A percentile compares a stretch with the other conserved stretches of the same genome.
phyloP scores from a whole-genome alignment of 257 asterid species.

The Solanum clarkiae region DNA sequence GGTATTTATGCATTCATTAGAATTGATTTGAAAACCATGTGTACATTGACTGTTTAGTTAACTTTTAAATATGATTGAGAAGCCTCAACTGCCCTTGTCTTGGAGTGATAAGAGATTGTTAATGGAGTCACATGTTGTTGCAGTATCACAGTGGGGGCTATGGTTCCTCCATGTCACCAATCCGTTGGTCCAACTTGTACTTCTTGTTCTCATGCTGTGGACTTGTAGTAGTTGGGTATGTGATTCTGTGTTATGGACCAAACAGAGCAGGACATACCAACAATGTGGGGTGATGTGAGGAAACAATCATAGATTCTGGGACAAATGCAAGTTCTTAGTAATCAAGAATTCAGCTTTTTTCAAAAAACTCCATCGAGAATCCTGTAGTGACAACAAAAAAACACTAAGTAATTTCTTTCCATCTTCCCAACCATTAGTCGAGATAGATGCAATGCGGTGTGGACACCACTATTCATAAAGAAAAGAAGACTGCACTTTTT shows the following conservation, averaged over 20 bases:
- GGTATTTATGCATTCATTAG: background rate
- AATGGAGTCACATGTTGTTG: background rate
- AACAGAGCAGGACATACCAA: background rate
- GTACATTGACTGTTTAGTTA: background rate
- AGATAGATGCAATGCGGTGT: background rate
- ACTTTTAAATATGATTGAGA: background rate
- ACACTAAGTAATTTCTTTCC: background rate
- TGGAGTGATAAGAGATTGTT: background rate
- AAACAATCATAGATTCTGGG: background rate
- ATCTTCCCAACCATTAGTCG: background rate
- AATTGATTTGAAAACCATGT: background rate
- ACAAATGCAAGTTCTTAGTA: background rate
- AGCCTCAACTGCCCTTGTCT: background rate
- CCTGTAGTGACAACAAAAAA: background rate
- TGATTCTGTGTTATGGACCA: background rate
- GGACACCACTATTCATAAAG: background rate
- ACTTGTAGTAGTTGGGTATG: background rate
- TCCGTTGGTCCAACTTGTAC: background rate
- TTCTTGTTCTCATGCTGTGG: background rate
- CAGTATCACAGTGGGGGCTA: background rate
- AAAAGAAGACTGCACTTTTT: background rate
- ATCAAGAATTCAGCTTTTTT: background rate
- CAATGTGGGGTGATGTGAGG: background rate
- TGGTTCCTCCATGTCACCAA: background rate
- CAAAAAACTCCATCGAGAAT: background rate